Evolutionary conservation across 352 stramenopile genomes (phyloP).

Genomic region (Peronospora farinosa): DNA sequence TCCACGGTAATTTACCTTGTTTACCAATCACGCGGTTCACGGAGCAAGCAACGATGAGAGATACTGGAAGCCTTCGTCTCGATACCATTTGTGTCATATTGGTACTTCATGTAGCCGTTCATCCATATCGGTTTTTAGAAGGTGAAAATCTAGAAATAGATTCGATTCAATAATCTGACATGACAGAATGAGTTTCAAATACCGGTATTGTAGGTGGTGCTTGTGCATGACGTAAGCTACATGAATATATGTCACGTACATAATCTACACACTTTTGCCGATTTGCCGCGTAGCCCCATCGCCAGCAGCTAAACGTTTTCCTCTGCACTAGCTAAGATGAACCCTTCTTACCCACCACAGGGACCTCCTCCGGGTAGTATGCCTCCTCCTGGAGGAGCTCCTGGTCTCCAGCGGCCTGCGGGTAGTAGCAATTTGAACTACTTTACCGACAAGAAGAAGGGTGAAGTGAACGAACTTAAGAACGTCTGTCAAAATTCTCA

Average conservation of each 20-base stretch:
- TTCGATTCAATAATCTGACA: no score
- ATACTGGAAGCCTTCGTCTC: conserved; percentile 18
- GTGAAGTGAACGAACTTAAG: conserved; percentile 93
- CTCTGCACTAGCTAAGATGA: conserved; percentile 4
- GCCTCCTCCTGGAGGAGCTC: conserved; percentile 13
- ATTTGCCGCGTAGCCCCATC: neutral
- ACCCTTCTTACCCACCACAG: conserved; percentile 27
- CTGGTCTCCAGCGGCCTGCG: conserved; percentile 18
- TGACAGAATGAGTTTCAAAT: no score
- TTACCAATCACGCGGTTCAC: conserved; percentile 63
- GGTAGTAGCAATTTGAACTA: conserved; percentile 59
- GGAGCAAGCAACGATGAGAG: conserved; percentile 63
- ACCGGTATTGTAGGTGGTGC: no score
- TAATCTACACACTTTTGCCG: neutral
- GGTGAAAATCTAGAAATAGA: no score
- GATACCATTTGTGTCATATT: neutral
- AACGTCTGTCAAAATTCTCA: conserved; percentile 56
- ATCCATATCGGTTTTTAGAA: no score
- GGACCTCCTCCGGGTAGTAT: conserved; percentile 22
- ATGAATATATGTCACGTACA: neutral
- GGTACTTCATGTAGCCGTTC: no score
- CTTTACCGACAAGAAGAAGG: conserved; percentile 91
- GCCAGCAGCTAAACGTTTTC: neutral
- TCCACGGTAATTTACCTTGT: conserved; percentile 49
- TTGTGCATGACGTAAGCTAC: neutral